These are phyloP conservation scores for Lasiodiplodia sp. DNA, from an alignment of 2,329 filamentous ascomycete species.

Conservation along the genomic window DNA sequence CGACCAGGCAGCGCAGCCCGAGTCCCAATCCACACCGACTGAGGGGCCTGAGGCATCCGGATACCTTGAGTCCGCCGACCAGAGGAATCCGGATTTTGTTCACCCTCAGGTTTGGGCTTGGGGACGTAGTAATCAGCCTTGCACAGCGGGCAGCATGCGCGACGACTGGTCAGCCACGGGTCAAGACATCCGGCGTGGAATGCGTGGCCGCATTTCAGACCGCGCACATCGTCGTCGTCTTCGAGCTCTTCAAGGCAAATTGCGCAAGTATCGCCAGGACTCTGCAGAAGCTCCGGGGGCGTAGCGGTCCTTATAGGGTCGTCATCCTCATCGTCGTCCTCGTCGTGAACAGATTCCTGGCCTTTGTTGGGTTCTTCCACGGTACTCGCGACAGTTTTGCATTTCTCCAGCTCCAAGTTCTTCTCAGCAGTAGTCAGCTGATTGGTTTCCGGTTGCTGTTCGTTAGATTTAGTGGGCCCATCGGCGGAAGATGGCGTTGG, in stretches of 20 bases:
- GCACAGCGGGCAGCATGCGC: conserved; percentile 95
- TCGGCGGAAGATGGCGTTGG: conserved; percentile 12
- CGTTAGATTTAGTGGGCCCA: conserved; percentile 29
- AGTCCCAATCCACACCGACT: conserved; percentile 42
- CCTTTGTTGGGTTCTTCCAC: conserved; percentile 36
- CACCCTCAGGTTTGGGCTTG: conserved; percentile 77
- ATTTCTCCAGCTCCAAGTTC: conserved; percentile 39
- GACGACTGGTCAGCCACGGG: conserved; percentile 92
- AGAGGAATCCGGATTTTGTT: conserved; percentile 41
- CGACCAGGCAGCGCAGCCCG: conserved; percentile 43
- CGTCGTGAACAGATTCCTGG: conserved; percentile 42
- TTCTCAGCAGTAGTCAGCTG: conserved; percentile 33
- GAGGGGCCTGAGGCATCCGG: conserved; percentile 43
- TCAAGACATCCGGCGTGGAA: conserved; percentile 97
- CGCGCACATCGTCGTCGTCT: conserved; percentile 93
- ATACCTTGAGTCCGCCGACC: conserved; percentile 39
- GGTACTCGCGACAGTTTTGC: conserved; percentile 42
- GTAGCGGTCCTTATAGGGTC: conserved; percentile 83
- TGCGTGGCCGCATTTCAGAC: conserved; percentile 93
- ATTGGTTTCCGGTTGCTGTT: conserved; percentile 42
- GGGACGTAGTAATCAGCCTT: conserved; percentile 98
- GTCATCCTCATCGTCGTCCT: conserved; percentile 75
- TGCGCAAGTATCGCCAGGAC: conserved; percentile 90
- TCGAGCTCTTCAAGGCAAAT: conserved; percentile 96
- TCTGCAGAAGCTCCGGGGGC: conserved; percentile 79